Conservation (phyloP, 257 asterid genomes). For the Solanum chiquidenum region DNA sequence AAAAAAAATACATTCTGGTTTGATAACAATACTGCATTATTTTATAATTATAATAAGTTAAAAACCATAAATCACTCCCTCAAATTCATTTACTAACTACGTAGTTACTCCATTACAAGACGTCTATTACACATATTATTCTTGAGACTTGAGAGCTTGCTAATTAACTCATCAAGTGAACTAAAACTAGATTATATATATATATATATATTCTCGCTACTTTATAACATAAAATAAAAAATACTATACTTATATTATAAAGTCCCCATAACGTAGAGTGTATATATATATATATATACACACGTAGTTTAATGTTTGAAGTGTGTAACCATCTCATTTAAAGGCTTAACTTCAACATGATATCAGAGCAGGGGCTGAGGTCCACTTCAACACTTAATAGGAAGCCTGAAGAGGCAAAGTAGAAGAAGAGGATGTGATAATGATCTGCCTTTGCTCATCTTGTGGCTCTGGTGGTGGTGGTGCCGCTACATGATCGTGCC, state of each 20-base stretch:
- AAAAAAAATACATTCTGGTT: too few species aligned
- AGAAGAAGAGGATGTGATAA: background rate
- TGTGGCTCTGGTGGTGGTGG: background rate
- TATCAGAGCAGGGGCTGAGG: too few species aligned
- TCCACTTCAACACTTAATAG: background rate
- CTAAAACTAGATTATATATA: too few species aligned
- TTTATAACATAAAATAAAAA: background rate
- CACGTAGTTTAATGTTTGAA: too few species aligned
- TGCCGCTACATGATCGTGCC: background rate
- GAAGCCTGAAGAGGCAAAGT: background rate
- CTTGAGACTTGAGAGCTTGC: background rate
- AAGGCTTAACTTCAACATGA: too few species aligned
- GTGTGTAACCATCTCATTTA: too few species aligned
- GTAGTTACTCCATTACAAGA: background rate
- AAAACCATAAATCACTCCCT: background rate
- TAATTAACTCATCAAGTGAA: background rate
- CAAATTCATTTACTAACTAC: background rate
- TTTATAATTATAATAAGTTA: too few species aligned
- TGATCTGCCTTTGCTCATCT: background rate
- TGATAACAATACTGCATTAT: too few species aligned
- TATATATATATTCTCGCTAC: too few species aligned
- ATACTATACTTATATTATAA: background rate
- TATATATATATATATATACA: too few species aligned
- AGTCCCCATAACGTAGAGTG: background rate
- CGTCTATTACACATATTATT: background rate